Percentiles rank a stretch among this genome's conserved stretches.
These are phyloP conservation scores for Elsinoe australis DNA, from an alignment of 2,329 filamentous ascomycete genomes.

Conservation along the genomic window DNA sequence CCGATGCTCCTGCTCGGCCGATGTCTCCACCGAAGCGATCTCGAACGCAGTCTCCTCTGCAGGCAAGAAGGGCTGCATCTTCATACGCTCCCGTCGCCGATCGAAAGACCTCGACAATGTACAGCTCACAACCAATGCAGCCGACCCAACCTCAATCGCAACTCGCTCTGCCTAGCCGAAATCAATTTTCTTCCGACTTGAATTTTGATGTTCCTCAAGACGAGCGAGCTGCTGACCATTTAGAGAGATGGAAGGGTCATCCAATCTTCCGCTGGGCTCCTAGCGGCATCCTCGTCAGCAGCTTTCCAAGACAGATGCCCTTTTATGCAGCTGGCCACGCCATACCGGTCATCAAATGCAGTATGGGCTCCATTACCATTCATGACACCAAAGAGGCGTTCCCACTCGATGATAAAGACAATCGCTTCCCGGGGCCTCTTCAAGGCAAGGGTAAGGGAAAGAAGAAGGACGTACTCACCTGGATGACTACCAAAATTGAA, in stretches of 20 bases:
- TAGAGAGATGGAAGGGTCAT: constrained; percentile 84
- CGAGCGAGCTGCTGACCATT: constrained; percentile 57
- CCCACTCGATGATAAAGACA: constrained; percentile 61
- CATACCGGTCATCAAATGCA: constrained; percentile 70
- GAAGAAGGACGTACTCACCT: constrained; percentile 84
- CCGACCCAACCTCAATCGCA: constrained; percentile 31
- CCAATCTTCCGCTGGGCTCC: constrained; percentile 85
- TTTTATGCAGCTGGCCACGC: constrained; percentile 70
- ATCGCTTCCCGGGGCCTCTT: constrained; percentile 82
- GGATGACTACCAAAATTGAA: constrained; percentile 72
- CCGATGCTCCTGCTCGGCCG: neutral
- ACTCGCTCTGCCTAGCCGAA: constrained; percentile 31
- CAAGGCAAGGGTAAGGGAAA: constrained; percentile 84
- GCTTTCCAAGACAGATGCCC: constrained; percentile 81
- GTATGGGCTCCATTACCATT: constrained; percentile 74
- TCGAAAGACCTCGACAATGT: constrained; percentile 46
- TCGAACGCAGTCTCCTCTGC: constrained; percentile 53
- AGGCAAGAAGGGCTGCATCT: constrained; percentile 43
- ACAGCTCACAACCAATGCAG: constrained; percentile 30
- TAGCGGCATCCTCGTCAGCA: constrained; percentile 72
- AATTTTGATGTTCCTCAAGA: constrained; percentile 51
- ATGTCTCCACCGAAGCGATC: constrained; percentile 42
- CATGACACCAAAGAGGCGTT: constrained; percentile 65
- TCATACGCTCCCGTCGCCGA: constrained; percentile 39
- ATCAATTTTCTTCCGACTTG: constrained; percentile 43